Evolutionary conservation across 805 yeast genomes (phyloP).

Genomic region (Candida tibetensis): DNA sequence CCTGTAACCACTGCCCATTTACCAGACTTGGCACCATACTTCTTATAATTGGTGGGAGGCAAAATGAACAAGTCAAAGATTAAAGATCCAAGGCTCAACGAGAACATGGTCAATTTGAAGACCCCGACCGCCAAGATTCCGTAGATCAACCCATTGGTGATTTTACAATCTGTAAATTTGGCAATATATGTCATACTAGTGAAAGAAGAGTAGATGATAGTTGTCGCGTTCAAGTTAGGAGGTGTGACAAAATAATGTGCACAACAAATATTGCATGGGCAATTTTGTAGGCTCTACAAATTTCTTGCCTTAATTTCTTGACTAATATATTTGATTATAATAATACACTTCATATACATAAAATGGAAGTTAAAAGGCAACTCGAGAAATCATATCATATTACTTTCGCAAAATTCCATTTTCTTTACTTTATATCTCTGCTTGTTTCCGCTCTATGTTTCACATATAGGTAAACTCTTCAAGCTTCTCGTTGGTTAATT

Average conservation of each 20-base stretch:
- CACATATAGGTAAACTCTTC: slow-evolving; percentile 48
- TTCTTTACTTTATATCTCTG: background rate
- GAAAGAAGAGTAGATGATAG: background rate
- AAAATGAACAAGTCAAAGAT: slow-evolving; percentile 61
- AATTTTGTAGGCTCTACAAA: too few relatives aligned
- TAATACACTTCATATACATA: too few relatives aligned
- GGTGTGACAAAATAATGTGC: too few relatives aligned
- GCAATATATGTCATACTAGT: slow-evolving; percentile 3
- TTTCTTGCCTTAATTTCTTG: too few relatives aligned
- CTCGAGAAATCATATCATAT: too few relatives aligned
- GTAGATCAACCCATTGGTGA: slow-evolving; percentile 17
- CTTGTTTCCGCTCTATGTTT: too few relatives aligned
- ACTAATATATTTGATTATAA: too few relatives aligned
- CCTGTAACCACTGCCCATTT: slow-evolving; percentile 97
- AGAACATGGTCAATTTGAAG: slow-evolving; percentile 49
- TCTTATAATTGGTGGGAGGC: slow-evolving; percentile 56
- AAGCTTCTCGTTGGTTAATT: slow-evolving; percentile 45
- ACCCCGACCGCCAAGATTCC: slow-evolving; percentile 59
- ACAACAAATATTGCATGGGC: too few relatives aligned
- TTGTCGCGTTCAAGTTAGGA: too few relatives aligned
- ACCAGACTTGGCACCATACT: slow-evolving; percentile 72
- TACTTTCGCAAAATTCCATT: too few relatives aligned
- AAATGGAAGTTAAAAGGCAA: too few relatives aligned
- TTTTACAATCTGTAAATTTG: slow-evolving; percentile 13
- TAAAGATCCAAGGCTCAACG: slow-evolving; percentile 51